A percentile compares a stretch with the other conserved stretches of the same genome.
Evolutionary conservation across 2,329 filamentous ascomycete genomes (phyloP).

Genomic region (Exutisphaerella laricina): DNA sequence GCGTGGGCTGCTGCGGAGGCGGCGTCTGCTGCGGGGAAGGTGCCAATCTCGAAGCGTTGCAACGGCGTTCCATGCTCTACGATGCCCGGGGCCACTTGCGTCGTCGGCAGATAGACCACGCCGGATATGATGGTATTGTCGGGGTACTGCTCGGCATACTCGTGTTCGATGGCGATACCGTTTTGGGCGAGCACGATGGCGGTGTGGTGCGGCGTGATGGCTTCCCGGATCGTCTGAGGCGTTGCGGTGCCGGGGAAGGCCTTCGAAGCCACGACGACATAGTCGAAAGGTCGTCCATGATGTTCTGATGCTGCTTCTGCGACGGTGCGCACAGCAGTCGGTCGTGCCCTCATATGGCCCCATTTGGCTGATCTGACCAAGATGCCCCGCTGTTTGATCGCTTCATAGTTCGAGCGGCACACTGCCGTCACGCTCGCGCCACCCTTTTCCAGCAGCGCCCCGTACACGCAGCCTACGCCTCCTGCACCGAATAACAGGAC

Average conservation of each 20-base stretch:
- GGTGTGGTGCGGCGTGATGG: conserved; percentile 39
- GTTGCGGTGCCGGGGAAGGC: conserved; percentile 39
- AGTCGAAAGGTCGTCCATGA: conserved; percentile 41
- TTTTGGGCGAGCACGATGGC: conserved; percentile 58
- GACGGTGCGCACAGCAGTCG: conserved; percentile 32
- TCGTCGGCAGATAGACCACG: conserved; percentile 51
- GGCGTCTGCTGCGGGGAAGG: conserved; percentile 43
- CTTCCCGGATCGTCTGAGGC: conserved; percentile 38
- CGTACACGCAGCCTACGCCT: conserved; percentile 39
- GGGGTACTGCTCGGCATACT: conserved; percentile 48
- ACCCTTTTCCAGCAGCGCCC: conserved; percentile 37
- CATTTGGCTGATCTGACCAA: conserved; percentile 38
- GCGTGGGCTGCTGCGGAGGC: conserved; percentile 14
- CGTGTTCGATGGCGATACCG: conserved; percentile 55
- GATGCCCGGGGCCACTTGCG: conserved; percentile 46
- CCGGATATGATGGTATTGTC: conserved; percentile 47
- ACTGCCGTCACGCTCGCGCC: conserved; percentile 37
- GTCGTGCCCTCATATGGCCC: conserved; percentile 33
- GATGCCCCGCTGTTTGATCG: conserved; percentile 38
- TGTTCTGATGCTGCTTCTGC: conserved; percentile 30
- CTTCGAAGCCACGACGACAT: conserved; percentile 44
- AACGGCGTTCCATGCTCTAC: conserved; percentile 43
- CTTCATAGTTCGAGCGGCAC: conserved; percentile 41
- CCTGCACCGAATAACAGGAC: conserved; percentile 43
- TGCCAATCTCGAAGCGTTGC: conserved; percentile 48